A percentile compares a stretch with the other conserved stretches of the same genome.
Conservation (phyloP, 2,329 filamentous ascomycete genomes). For the Lecanicillium sp. region DNA sequence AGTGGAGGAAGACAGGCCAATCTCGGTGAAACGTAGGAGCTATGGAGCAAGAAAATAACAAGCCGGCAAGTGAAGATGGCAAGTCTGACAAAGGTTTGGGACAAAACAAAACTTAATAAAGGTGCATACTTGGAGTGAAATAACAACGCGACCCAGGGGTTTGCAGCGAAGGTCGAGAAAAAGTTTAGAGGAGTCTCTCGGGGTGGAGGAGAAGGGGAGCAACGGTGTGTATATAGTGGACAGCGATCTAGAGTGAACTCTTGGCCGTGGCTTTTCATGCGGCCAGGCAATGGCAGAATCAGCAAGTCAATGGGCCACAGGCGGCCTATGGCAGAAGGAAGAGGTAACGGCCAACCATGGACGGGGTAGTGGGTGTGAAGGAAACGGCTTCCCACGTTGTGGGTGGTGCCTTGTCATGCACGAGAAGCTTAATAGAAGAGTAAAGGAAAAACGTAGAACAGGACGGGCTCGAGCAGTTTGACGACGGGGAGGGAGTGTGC, state of each 20-base stretch:
- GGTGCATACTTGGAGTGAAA: background rate
- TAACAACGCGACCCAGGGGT: background rate
- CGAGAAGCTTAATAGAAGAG: constrained; percentile 8
- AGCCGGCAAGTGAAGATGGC: background rate
- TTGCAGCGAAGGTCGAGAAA: constrained; percentile 1
- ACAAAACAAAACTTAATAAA: background rate
- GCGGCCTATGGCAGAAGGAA: background rate
- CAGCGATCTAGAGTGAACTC: constrained; percentile 9
- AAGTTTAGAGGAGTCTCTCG: background rate
- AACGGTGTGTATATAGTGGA: constrained; percentile 11
- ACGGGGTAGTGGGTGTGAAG: background rate
- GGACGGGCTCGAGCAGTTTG: constrained; percentile 7
- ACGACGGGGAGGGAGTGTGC: constrained; percentile 4
- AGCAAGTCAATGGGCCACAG: constrained; percentile 3
- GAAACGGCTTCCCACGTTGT: constrained; percentile 4
- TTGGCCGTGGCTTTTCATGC: constrained; percentile 4
- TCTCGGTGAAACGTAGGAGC: background rate
- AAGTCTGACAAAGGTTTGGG: background rate
- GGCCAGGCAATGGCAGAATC: background rate
- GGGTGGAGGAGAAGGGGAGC: constrained; percentile 9
- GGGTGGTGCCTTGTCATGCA: constrained; percentile 10
- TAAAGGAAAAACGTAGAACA: constrained; percentile 4
- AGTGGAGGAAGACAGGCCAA: background rate
- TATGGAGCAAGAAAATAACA: background rate
- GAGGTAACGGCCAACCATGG: background rate